Conservation (phyloP, 352 stramenopile species). For the Blastocystis sp. region DNA sequence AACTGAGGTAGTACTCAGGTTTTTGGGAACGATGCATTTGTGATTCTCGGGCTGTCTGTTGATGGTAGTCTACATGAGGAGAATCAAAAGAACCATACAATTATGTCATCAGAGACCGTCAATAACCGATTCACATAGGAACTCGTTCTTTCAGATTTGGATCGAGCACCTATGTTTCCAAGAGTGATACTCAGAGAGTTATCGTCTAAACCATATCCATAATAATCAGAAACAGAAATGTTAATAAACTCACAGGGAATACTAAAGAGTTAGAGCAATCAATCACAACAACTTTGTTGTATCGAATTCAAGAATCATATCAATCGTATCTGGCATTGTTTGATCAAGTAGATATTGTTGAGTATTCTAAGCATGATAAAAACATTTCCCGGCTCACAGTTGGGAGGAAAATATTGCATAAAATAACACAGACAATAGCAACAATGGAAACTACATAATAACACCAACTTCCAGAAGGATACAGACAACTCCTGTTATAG, state of each 20-base stretch:
- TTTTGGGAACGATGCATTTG: not conserved
- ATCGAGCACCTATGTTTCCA: not conserved
- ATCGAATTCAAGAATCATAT: not conserved
- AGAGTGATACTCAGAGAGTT: not conserved
- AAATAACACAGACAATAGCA: not conserved
- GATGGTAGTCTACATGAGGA: not conserved
- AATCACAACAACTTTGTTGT: not conserved
- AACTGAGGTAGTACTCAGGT: not conserved
- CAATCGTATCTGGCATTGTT: not conserved
- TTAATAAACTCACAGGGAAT: slow-evolving; percentile 2
- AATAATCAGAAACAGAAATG: not conserved
- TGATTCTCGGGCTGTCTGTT: not conserved
- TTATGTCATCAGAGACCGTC: not conserved
- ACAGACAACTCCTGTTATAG: not conserved
- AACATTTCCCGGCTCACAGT: not conserved
- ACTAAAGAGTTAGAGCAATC: not conserved
- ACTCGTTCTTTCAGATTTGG: not conserved
- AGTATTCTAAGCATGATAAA: not conserved
- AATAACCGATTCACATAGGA: not conserved
- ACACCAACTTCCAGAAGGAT: not conserved
- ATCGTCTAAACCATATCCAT: not conserved
- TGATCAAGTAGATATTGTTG: not conserved
- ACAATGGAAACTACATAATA: slow-evolving; percentile 24
- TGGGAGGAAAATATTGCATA: not conserved
- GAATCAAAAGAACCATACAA: not conserved